Evolutionary conservation across 2,329 filamentous ascomycete species (phyloP).

Genomic region (Aspergillus sp.): DNA sequence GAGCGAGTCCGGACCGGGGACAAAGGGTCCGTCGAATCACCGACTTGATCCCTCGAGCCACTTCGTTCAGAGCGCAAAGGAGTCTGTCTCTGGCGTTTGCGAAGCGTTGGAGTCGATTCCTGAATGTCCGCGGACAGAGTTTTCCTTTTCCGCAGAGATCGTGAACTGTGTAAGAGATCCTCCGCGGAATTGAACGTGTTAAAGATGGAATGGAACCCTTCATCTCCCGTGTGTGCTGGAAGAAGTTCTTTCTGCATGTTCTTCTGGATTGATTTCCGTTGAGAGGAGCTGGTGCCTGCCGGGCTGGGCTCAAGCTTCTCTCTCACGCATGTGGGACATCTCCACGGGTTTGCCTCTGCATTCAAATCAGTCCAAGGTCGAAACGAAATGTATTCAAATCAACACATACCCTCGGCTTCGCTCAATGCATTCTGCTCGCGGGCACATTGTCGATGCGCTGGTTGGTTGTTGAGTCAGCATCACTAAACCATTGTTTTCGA

Average conservation of each 20-base stretch:
- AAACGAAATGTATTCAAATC: background rate
- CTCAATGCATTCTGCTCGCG: constrained; percentile 65
- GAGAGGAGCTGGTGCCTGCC: constrained; percentile 20
- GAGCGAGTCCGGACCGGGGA: constrained; percentile 52
- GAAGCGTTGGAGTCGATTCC: constrained; percentile 45
- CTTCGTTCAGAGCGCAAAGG: constrained; percentile 24
- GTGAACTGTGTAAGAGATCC: constrained; percentile 72
- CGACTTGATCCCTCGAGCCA: constrained; percentile 17
- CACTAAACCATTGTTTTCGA: constrained; percentile 29
- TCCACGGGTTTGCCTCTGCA: constrained; percentile 59
- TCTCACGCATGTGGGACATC: constrained; percentile 58
- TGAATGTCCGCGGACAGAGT: constrained; percentile 68
- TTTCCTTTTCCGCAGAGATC: constrained; percentile 79
- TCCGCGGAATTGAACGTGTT: constrained; percentile 70
- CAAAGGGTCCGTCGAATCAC: constrained; percentile 19
- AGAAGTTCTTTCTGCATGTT: constrained; percentile 70
- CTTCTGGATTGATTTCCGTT: constrained; percentile 60
- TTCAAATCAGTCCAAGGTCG: constrained; percentile 35
- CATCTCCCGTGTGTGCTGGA: constrained; percentile 63
- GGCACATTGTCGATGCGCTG: constrained; percentile 90
- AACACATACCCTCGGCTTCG: constrained; percentile 59
- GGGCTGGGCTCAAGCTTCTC: constrained; percentile 36
- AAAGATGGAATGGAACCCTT: constrained; percentile 74
- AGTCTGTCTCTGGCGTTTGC: constrained; percentile 44
- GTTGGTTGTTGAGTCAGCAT: constrained; percentile 46